A percentile compares a stretch with the other conserved stretches of the same genome.
Evolutionary conservation across 169 alveolate genomes (phyloP).

Genomic region (Cryptosporidium felis): DNA sequence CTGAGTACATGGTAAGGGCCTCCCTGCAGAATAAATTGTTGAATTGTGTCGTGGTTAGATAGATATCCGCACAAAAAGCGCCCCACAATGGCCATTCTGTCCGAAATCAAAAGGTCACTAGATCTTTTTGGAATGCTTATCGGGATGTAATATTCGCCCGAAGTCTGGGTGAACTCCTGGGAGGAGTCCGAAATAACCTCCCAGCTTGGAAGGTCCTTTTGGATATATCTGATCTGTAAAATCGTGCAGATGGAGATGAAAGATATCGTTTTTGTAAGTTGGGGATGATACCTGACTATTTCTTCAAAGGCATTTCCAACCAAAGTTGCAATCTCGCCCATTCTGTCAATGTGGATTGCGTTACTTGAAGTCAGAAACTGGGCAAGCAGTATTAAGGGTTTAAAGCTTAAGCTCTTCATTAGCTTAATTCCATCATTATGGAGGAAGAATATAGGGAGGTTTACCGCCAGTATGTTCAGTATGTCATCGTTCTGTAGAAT

Average conservation of each 20-base stretch:
- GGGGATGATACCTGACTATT: slow-evolving; percentile 65
- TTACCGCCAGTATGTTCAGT: slow-evolving; percentile 54
- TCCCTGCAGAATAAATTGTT: slow-evolving; percentile 40
- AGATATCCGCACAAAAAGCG: slow-evolving; percentile 65
- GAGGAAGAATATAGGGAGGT: slow-evolving; percentile 59
- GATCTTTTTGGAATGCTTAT: slow-evolving; percentile 13
- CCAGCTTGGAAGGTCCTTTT: slow-evolving; percentile 25
- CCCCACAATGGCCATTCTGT: slow-evolving; percentile 69
- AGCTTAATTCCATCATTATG: slow-evolving; percentile 62
- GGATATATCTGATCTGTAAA: slow-evolving; percentile 24
- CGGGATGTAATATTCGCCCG: slow-evolving; percentile 20
- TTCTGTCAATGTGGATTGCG: slow-evolving; percentile 66
- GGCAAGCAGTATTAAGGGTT: slow-evolving; percentile 29
- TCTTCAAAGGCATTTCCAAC: slow-evolving; percentile 69
- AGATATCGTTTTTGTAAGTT: slow-evolving; percentile 36
- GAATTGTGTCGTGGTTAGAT: slow-evolving; percentile 52
- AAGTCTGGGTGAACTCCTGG: not conserved
- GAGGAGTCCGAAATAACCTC: not conserved
- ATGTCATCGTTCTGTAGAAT: slow-evolving; percentile 63
- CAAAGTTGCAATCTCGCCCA: slow-evolving; percentile 68
- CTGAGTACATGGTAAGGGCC: slow-evolving; percentile 57
- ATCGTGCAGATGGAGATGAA: slow-evolving; percentile 34
- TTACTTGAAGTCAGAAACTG: slow-evolving; percentile 53
- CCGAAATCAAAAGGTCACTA: slow-evolving; percentile 35
- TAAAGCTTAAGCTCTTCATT: slow-evolving; percentile 24